Conservation (phyloP, 805 yeast species). For the Ogataea trehalophila region DNA sequence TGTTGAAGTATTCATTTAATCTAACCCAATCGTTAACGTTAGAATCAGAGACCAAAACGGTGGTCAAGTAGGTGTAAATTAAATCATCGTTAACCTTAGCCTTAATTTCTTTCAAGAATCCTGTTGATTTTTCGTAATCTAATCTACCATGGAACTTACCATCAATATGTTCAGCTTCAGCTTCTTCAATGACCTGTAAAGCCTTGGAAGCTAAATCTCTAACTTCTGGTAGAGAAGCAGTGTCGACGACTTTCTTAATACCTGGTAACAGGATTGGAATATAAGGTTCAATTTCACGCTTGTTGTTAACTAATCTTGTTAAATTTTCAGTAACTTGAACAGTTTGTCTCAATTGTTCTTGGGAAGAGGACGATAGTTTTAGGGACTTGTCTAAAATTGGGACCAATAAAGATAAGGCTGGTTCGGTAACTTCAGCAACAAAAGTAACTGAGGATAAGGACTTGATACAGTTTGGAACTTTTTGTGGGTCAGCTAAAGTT, state of each 20-base stretch:
- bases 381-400: slow-evolving; percentile 90
- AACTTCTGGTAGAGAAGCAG: slow-evolving; percentile 94
- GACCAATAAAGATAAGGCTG: slow-evolving; percentile 82
- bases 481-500: slow-evolving; percentile 85
- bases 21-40: slow-evolving; percentile 72
- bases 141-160: slow-evolving; percentile 78
- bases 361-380: slow-evolving; percentile 81
- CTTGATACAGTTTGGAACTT: slow-evolving; percentile 85
- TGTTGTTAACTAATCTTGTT: slow-evolving; percentile 91
- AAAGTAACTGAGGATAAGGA: slow-evolving; percentile 90
- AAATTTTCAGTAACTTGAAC: slow-evolving; percentile 93
- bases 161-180: slow-evolving; percentile 61
- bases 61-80: slow-evolving; percentile 45
- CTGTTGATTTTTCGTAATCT: slow-evolving; percentile 46
- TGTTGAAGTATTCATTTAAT: slow-evolving; percentile 49
- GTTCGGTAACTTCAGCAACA: slow-evolving; percentile 98
- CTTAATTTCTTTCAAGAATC: slow-evolving; percentile 33
- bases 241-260: slow-evolving; percentile 77
- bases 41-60: slow-evolving; percentile 52
- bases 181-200: slow-evolving; percentile 71
- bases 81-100: slow-evolving; percentile 32
- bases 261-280: slow-evolving; percentile 91
- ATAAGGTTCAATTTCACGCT: slow-evolving; percentile 81
- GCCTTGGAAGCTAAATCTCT: slow-evolving; percentile 92
- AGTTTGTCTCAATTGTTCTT: slow-evolving; percentile 94